Percentiles rank a stretch among this genome's conserved stretches.
Conservation (phyloP, 176 grass and related monocot species). For the Puccinellia tenuiflora region DNA sequence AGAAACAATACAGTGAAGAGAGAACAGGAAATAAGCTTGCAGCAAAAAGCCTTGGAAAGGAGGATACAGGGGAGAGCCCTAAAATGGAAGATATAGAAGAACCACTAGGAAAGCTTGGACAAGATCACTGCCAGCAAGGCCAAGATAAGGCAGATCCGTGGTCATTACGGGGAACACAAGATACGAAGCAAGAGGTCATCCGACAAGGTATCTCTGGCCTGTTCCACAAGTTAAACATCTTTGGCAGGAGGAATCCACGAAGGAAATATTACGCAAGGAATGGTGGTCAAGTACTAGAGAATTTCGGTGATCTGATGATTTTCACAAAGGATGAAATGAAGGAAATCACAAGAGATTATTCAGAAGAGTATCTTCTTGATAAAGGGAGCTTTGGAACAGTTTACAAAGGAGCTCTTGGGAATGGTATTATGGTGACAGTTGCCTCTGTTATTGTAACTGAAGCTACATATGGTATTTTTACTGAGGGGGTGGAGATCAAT, state of each 20-base stretch:
- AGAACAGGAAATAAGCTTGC: too few relatives aligned
- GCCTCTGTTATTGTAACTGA: neutral
- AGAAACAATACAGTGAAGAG: too few relatives aligned
- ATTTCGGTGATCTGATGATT: neutral
- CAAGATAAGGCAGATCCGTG: neutral
- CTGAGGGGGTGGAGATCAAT: neutral
- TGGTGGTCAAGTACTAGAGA: neutral
- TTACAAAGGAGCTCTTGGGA: neutral
- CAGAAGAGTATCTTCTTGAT: neutral
- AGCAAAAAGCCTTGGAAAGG: too few relatives aligned
- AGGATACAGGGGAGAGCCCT: too few relatives aligned
- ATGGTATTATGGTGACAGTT: neutral
- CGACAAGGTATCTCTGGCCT: neutral
- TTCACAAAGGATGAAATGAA: neutral
- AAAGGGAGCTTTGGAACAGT: neutral
- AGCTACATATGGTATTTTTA: neutral
- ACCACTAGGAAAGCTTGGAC: too few relatives aligned
- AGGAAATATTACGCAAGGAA: neutral
- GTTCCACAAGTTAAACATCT: neutral
- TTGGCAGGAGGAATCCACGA: neutral
- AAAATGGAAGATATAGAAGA: too few relatives aligned
- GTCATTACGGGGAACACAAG: neutral
- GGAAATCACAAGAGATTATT: constrained; percentile 9
- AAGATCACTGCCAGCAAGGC: neutral
- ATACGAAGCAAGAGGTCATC: neutral